Conservation (phyloP, 2,329 filamentous ascomycete genomes). For the Tolypocladium ovalisporum region DNA sequence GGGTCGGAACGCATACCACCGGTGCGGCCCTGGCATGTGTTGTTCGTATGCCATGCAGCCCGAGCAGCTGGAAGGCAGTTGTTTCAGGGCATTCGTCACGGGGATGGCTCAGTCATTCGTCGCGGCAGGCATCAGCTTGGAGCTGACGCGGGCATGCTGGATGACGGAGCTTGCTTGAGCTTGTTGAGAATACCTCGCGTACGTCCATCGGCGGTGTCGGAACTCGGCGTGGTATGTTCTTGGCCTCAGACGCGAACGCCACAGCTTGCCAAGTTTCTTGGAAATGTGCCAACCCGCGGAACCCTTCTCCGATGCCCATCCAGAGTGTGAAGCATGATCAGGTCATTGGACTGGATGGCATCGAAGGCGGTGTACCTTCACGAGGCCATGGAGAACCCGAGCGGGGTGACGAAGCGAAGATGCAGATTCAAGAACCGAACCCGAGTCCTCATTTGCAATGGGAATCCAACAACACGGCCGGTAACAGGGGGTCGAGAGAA, state of each 20-base stretch:
- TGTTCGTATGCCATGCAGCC: not conserved
- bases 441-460: not conserved
- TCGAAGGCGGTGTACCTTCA: too few relatives aligned
- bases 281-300: not conserved
- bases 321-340: not conserved
- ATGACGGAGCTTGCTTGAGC: not conserved
- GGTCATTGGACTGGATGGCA: not conserved
- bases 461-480: not conserved
- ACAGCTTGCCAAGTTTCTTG: not conserved
- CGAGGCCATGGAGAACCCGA: too few relatives aligned
- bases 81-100: not conserved
- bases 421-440: not conserved
- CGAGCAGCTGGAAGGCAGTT: not conserved
- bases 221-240: not conserved
- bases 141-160: not conserved
- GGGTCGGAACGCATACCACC: not conserved
- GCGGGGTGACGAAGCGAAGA: too few relatives aligned
- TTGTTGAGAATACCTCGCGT: not conserved
- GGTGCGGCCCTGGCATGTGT: too few relatives aligned
- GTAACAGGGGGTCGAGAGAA: too few relatives aligned
- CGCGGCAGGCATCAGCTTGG: not conserved
- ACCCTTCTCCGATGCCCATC: not conserved
- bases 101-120: not conserved
- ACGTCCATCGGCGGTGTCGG: not conserved
- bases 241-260: not conserved